Evolutionary conservation across 2,329 filamentous ascomycete species (phyloP).

Genomic region (Aspergillus fructus): DNA sequence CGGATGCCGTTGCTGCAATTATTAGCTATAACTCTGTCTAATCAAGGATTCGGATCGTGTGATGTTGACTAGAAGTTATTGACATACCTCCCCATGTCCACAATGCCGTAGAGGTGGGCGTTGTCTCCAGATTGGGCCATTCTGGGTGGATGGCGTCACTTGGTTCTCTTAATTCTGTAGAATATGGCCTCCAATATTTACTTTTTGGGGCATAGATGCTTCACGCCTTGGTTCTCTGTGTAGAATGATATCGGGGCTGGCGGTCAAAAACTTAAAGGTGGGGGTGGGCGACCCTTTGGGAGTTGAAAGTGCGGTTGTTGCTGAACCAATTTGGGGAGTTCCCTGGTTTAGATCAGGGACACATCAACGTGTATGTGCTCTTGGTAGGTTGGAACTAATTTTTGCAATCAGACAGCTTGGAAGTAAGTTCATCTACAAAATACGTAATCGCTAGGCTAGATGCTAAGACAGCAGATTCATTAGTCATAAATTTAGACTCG

Average conservation of each 20-base stretch:
- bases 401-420: neutral
- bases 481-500: neutral
- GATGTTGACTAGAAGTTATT: neutral
- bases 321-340: neutral
- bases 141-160: neutral
- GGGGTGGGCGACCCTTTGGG: too few relatives aligned
- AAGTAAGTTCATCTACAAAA: too few relatives aligned
- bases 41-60: neutral
- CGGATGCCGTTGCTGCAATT: conserved; percentile 75
- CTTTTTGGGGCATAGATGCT: neutral
- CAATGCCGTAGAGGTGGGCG: conserved; percentile 34
- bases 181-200: neutral
- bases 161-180: neutral
- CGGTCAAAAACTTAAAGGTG: too few relatives aligned
- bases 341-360: neutral
- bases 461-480: neutral
- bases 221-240: neutral
- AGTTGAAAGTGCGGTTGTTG: too few relatives aligned
- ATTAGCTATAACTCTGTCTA: neutral
- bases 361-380: neutral
- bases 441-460: too few relatives aligned
- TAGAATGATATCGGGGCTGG: neutral
- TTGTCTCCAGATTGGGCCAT: conserved; percentile 5
- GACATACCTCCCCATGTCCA: conserved; percentile 44
- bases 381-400: neutral